A percentile compares a stretch with the other conserved stretches of the same genome.
Evolutionary conservation across 2,329 filamentous ascomycete species (phyloP).

Genomic region (Penicillium sp.): DNA sequence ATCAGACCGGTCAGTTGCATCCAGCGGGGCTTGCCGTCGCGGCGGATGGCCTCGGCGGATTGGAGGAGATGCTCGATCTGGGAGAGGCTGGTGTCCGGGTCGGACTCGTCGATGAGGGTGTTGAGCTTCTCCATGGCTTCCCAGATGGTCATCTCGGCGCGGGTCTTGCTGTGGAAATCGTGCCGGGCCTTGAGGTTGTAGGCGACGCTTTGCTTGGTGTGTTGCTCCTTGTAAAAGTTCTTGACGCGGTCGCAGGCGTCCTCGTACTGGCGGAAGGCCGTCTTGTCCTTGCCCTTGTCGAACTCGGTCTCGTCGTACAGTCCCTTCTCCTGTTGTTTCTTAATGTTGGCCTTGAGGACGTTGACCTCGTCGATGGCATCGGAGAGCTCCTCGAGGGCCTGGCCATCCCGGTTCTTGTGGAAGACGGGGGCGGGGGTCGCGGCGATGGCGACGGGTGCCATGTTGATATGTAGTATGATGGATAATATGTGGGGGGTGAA

Average conservation of each 20-base stretch:
- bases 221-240: slow-evolving; percentile 77
- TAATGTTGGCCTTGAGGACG: slow-evolving; percentile 58
- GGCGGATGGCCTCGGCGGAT: slow-evolving; percentile 83
- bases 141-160: slow-evolving; percentile 83
- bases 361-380: slow-evolving; percentile 64
- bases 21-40: slow-evolving; percentile 61
- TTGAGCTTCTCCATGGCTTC: slow-evolving; percentile 91
- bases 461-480: slow-evolving; percentile 15
- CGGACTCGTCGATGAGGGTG: slow-evolving; percentile 85
- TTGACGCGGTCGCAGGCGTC: slow-evolving; percentile 82
- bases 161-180: slow-evolving; percentile 65
- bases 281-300: slow-evolving; percentile 75
- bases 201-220: slow-evolving; percentile 59
- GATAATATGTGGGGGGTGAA: neutral
- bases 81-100: slow-evolving; percentile 82
- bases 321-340: slow-evolving; percentile 46
- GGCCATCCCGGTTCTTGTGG: slow-evolving; percentile 55
- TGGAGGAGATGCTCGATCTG: slow-evolving; percentile 91
- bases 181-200: slow-evolving; percentile 83
- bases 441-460: slow-evolving; percentile 36
- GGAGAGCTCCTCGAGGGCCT: slow-evolving; percentile 60
- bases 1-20: slow-evolving; percentile 53
- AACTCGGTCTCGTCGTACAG: slow-evolving; percentile 64
- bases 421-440: slow-evolving; percentile 26
- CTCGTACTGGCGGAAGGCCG: slow-evolving; percentile 79